These are phyloP conservation scores for Diaporthe sp. DNA, from an alignment of 2,329 filamentous ascomycete species.

Conservation along the genomic window DNA sequence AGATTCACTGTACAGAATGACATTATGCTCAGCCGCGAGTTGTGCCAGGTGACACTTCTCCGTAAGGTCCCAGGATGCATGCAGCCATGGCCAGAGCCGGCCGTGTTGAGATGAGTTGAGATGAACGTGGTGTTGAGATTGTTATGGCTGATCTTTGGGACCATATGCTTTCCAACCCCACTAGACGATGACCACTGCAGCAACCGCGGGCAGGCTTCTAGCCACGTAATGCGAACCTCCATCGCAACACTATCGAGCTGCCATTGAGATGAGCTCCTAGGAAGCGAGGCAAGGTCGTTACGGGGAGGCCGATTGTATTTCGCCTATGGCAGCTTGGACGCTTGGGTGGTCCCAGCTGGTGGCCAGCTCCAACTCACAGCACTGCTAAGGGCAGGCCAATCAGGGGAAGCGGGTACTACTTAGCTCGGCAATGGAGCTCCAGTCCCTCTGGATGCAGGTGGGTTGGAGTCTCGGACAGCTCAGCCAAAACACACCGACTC, in stretches of 20 bases:
- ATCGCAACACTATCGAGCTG: conserved; percentile 21
- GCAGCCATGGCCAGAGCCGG: neutral
- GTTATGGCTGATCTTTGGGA: conserved; percentile 14
- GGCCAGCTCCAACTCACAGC: conserved; percentile 9
- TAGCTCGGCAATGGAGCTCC: conserved; percentile 36
- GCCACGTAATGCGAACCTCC: conserved; percentile 27
- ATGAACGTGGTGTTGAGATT: conserved; percentile 19
- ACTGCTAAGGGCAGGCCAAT: conserved; percentile 31
- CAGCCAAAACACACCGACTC: conserved; percentile 39
- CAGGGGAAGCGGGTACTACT: conserved; percentile 26
- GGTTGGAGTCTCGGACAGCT: conserved; percentile 36
- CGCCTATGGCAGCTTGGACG: conserved; percentile 30
- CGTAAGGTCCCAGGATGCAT: too few species aligned
- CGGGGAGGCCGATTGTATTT: conserved; percentile 39
- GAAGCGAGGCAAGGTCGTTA: conserved; percentile 34
- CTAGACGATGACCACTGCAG: neutral
- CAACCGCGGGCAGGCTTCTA: neutral
- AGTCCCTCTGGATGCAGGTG: conserved; percentile 33
- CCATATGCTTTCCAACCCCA: neutral
- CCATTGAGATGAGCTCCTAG: conserved; percentile 11
- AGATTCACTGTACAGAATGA: conserved; percentile 19
- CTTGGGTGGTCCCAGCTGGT: conserved; percentile 16
- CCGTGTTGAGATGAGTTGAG: conserved; percentile 1
- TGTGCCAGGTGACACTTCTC: neutral
- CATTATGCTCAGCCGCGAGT: neutral